A percentile compares a stretch with the other conserved stretches of the same genome.
phyloP scores from a whole-genome alignment of 208 protist species.

The Wallacemonas collosoma region DNA sequence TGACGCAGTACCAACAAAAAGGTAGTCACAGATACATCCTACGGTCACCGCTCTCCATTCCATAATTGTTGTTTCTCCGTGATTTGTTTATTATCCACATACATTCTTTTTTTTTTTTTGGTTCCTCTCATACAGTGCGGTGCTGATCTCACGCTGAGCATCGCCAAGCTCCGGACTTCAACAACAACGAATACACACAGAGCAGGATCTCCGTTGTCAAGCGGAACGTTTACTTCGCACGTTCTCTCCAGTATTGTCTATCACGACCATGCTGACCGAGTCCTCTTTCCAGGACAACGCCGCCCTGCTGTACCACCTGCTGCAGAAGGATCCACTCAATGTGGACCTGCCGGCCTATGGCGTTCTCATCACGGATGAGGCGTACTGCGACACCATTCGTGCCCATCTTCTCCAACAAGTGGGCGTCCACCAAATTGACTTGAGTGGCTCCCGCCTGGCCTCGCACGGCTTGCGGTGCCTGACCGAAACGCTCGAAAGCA shows the following conservation, averaged over 20 bases:
- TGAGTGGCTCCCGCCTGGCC: slow-evolving; percentile 19
- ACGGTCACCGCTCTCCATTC: too few relatives aligned
- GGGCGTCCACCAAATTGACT: slow-evolving; percentile 16
- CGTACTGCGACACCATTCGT: slow-evolving; percentile 32
- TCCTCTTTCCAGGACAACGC: slow-evolving; percentile 9
- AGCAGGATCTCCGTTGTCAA: too few relatives aligned
- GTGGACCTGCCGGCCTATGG: slow-evolving; percentile 33
- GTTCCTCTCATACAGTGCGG: too few relatives aligned
- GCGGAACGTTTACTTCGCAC: too few relatives aligned
- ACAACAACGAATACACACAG: too few relatives aligned
- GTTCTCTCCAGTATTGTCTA: not conserved
- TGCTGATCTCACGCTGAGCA: too few relatives aligned
- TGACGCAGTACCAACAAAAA: too few relatives aligned
- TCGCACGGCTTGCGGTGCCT: slow-evolving; percentile 12
- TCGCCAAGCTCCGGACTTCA: too few relatives aligned
- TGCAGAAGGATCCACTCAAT: slow-evolving; percentile 34
- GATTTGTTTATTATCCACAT: too few relatives aligned
- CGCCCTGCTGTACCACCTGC: slow-evolving; percentile 20
- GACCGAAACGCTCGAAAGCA: slow-evolving; percentile 18
- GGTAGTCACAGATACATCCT: too few relatives aligned
- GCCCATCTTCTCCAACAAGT: slow-evolving; percentile 37
- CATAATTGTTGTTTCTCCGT: too few relatives aligned
- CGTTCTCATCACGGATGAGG: slow-evolving; percentile 23
- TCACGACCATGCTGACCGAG: slow-evolving; percentile 21
- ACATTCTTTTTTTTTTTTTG: too few relatives aligned